Conservation (phyloP, 2,329 filamentous ascomycete species). For the Ceratocystis alfenasii region DNA sequence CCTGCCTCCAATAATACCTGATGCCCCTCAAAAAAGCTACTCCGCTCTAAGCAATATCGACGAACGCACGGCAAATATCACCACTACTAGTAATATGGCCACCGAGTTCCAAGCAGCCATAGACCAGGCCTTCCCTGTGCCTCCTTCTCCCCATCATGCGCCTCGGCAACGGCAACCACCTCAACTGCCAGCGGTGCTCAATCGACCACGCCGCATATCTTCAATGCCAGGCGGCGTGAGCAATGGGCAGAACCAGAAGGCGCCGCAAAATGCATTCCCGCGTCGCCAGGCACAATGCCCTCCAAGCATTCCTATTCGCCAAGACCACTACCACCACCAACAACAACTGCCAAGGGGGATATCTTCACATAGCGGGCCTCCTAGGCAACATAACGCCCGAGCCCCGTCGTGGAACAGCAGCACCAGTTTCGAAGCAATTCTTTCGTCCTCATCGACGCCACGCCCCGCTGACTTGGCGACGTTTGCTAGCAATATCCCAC, state of each 20-base stretch:
- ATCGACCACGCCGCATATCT: constrained; percentile 32
- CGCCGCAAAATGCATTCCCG: constrained; percentile 23
- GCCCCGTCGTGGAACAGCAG: constrained; percentile 29
- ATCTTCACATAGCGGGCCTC: neutral
- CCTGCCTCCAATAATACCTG: neutral
- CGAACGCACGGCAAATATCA: neutral
- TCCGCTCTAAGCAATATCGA: neutral
- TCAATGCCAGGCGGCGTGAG: constrained; percentile 23
- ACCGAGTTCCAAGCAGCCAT: constrained; percentile 8
- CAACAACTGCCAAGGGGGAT: neutral
- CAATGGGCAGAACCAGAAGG: constrained; percentile 9
- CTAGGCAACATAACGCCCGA: constrained; percentile 23
- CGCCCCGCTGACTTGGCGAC: constrained; percentile 24
- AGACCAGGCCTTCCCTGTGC: constrained; percentile 10
- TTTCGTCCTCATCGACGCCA: constrained; percentile 23
- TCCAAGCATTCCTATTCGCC: neutral
- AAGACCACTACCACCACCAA: neutral
- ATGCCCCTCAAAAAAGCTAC: neutral
- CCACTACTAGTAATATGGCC: neutral
- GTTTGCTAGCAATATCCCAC: constrained; percentile 22
- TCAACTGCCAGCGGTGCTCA: constrained; percentile 25
- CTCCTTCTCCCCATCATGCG: neutral
- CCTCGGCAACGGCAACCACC: neutral
- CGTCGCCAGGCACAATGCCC: constrained; percentile 27
- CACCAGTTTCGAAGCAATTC: constrained; percentile 31